Conservation (phyloP, 2,329 filamentous ascomycete species). For the Colletotrichum filicis region DNA sequence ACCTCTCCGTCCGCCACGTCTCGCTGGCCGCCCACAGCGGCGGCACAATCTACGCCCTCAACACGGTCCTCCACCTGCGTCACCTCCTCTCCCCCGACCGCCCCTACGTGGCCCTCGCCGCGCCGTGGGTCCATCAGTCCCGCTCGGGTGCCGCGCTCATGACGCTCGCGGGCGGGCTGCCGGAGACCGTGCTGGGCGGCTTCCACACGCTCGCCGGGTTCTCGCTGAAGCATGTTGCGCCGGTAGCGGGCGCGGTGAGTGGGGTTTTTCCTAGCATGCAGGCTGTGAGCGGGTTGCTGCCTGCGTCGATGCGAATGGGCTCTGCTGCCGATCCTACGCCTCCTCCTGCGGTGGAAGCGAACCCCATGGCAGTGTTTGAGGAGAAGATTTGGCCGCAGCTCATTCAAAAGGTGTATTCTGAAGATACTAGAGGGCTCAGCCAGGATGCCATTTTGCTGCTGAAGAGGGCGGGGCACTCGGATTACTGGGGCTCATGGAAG, state of each 20-base stretch:
- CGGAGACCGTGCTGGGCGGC: constrained; percentile 35
- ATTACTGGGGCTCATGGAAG: constrained; percentile 44
- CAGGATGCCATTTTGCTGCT: constrained; percentile 43
- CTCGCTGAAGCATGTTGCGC: constrained; percentile 36
- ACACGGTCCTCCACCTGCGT: constrained; percentile 43
- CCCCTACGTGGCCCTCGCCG: constrained; percentile 42
- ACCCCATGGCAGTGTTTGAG: constrained; percentile 35
- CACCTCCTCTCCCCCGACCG: constrained; percentile 39
- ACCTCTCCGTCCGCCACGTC: constrained; percentile 45
- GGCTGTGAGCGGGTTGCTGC: constrained; percentile 2
- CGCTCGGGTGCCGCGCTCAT: constrained; percentile 39
- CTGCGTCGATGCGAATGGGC: neutral
- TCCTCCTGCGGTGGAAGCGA: neutral
- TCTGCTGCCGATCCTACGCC: neutral
- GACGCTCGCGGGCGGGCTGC: constrained; percentile 38
- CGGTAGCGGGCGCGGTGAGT: constrained; percentile 32
- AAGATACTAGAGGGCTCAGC: constrained; percentile 40
- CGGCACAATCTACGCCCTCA: constrained; percentile 45
- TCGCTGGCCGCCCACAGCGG: constrained; percentile 44
- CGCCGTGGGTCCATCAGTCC: constrained; percentile 45
- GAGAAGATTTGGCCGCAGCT: constrained; percentile 35
- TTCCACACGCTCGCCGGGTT: constrained; percentile 39
- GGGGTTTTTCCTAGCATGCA: neutral
- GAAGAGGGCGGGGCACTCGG: constrained; percentile 36
- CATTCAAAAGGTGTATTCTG: constrained; percentile 39